Evolutionary conservation across 768 basidiomycete species (phyloP).

Genomic region (Omphalotus guepiniiformis): DNA sequence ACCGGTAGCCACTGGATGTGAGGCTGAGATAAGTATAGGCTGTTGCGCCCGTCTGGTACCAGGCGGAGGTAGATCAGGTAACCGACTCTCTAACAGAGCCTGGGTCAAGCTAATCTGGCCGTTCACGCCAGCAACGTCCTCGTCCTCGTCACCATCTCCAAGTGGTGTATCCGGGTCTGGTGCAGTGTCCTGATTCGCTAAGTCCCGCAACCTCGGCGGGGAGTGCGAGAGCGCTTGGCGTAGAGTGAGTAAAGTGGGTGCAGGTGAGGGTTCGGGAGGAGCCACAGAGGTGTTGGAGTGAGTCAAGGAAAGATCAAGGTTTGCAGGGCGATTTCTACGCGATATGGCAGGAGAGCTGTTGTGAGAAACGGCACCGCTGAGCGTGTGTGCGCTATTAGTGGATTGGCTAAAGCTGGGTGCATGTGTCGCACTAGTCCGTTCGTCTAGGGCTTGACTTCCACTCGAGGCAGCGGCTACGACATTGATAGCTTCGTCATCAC

Average conservation of each 20-base stretch:
- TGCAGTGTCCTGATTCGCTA: conserved; percentile 17
- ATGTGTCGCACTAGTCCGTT: conserved; percentile 65
- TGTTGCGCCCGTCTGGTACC: conserved; percentile 65
- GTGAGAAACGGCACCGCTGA: conserved; percentile 21
- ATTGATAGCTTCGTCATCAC: conserved; percentile 86
- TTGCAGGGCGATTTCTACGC: conserved; percentile 59
- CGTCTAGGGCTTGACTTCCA: conserved; percentile 78
- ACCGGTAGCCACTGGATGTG: conserved; percentile 30
- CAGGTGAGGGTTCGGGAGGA: conserved; percentile 51
- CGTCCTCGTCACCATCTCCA: conserved; percentile 43
- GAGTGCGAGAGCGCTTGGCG: conserved; percentile 57
- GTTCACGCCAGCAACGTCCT: conserved; percentile 57
- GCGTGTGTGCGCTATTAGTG: conserved; percentile 18
- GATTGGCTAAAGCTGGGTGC: conserved; percentile 27
- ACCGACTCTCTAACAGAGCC: conserved; percentile 72
- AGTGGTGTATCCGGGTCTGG: conserved; percentile 35
- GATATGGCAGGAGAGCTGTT: conserved; percentile 27
- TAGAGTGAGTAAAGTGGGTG: conserved; percentile 59
- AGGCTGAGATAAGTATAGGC: conserved; percentile 57
- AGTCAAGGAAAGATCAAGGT: conserved; percentile 56
- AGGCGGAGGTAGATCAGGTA: conserved; percentile 68
- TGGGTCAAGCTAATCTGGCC: conserved; percentile 71
- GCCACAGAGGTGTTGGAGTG: conserved; percentile 29
- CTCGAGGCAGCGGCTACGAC: conserved; percentile 77
- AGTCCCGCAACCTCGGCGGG: conserved; percentile 25